Evolutionary conservation across 345 rosid genomes (phyloP), one percentile per base, ranked within the genome.

Genomic region (Euphorbia tirucalli): DNA sequence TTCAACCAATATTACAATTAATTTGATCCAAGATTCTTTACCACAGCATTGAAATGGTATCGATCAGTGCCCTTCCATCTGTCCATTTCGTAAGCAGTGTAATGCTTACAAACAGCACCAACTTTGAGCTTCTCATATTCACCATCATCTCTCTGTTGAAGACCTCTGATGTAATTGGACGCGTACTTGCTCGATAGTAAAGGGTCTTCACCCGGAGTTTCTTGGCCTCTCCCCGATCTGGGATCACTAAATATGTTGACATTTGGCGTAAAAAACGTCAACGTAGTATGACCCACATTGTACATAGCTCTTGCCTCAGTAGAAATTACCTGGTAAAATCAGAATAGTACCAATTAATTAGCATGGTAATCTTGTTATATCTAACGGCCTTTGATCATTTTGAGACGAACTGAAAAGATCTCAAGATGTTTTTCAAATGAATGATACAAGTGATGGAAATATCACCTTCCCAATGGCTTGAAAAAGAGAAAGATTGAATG

Each of bases 191-290:
- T 85, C 24, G 77, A 83, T 0, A 69, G 52, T 0, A 64, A 79
- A 9, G 87, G 89, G 71, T 83, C 87, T 60, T 85, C 85, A 6
- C 87, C 85, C 0, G 85, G 84, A 0, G 89, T 85, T 56, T 85
- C 89, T 0, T 41, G n/a, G 25, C 62, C 46, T 48, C 89, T 80
- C 19, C 85, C 85, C 87, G 87, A 81, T 69, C 85, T 69, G 1
- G 85, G 89, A 63, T 85, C 87, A 28, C 89, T 65, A 1, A 74
- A 79, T 9, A 83, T 81, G 30, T 85, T 85, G 13, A 85, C 66
- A 24, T 68, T 83, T 5, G 87, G 89, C n/a, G n/a, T n/a, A n/a
- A n/a, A n/a, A n/a, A n/a, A n/a, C n/a, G n/a, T n/a, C n/a, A n/a
- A n/a, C n/a, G n/a, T n/a, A n/a, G n/a, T n/a, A n/a, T 31, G 2